phyloP scores from a whole-genome alignment of 179 eudicot species.

The Heliamphora ciliata region DNA sequence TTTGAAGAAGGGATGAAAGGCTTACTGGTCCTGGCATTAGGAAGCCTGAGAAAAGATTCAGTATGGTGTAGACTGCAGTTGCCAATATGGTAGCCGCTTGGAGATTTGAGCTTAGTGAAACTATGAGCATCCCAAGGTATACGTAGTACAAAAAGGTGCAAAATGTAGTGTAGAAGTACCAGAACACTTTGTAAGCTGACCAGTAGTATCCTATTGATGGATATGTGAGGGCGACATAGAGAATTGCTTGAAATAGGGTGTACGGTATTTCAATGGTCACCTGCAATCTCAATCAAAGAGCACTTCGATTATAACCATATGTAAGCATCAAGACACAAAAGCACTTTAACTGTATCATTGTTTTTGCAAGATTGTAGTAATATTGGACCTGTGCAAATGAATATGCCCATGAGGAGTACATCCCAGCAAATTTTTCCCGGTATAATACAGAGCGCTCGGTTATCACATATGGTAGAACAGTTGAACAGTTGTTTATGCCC shows the following conservation, averaged over 20 bases:
- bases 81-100: constrained; percentile 37
- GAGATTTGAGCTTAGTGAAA: constrained; percentile 35
- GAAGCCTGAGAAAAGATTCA: constrained; percentile 45
- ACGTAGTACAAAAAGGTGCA: constrained; percentile 35
- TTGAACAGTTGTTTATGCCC: constrained; percentile 40
- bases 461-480: constrained; percentile 30
- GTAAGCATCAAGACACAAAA: not conserved
- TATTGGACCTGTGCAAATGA: constrained; percentile 37
- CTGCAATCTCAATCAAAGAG: constrained; percentile 20
- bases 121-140: constrained; percentile 47
- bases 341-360: not conserved
- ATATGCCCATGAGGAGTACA: constrained; percentile 45
- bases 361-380: no score
- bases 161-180: constrained; percentile 45
- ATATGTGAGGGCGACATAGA: constrained; percentile 37
- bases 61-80: constrained; percentile 30
- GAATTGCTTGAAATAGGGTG: constrained; percentile 24
- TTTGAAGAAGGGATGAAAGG: not conserved
- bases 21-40: constrained; percentile 44
- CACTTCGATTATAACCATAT: not conserved
- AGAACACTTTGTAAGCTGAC: constrained; percentile 41
- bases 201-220: constrained; percentile 43
- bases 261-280: constrained; percentile 47
- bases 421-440: constrained; percentile 50
- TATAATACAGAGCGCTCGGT: constrained; percentile 38